Evolutionary conservation across 352 stramenopile species (phyloP).

Genomic region (Globisporangium canariense): DNA sequence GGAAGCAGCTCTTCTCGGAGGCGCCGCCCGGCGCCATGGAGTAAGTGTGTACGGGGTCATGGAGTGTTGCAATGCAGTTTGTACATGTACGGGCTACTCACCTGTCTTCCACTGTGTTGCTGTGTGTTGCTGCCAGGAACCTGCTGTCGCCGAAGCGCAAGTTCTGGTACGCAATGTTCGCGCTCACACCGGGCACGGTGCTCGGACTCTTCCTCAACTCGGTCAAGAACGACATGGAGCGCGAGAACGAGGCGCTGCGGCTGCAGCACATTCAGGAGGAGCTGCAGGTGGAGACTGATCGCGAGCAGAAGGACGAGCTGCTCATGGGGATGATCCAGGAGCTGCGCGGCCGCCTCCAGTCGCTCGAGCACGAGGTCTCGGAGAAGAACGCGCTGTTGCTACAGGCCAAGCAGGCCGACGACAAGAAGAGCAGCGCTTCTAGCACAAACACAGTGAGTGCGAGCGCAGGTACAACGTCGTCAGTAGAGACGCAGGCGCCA

Average conservation of each 20-base stretch:
- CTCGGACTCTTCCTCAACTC: constrained; percentile 67
- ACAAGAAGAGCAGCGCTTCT: constrained; percentile 8
- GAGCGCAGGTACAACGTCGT: constrained; percentile 3
- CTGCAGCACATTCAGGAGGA: constrained; percentile 42
- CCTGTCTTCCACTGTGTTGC: neutral
- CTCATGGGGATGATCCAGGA: constrained; percentile 55
- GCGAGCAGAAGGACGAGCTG: constrained; percentile 48
- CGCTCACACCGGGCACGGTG: constrained; percentile 61
- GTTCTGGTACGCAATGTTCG: constrained; percentile 61
- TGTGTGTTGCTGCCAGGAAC: constrained; percentile 27
- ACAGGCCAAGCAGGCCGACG: neutral
- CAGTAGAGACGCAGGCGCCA: constrained; percentile 12
- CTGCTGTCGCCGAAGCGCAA: constrained; percentile 64
- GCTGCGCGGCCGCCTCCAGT: constrained; percentile 49
- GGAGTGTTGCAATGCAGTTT: neutral
- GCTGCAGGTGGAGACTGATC: constrained; percentile 32
- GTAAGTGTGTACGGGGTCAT: constrained; percentile 19
- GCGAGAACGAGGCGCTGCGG: constrained; percentile 54
- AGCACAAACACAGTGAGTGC: neutral
- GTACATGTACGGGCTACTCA: neutral
- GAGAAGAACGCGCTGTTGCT: constrained; percentile 19
- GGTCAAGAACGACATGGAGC: constrained; percentile 67
- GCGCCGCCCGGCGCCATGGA: constrained; percentile 61
- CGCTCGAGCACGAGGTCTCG: constrained; percentile 45
- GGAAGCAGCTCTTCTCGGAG: constrained; percentile 76